Evolutionary conservation across 2,329 filamentous ascomycete genomes (phyloP), one percentile per base, ranked within the genome.

Genomic region (Pseudogymnoascus sp.): DNA sequence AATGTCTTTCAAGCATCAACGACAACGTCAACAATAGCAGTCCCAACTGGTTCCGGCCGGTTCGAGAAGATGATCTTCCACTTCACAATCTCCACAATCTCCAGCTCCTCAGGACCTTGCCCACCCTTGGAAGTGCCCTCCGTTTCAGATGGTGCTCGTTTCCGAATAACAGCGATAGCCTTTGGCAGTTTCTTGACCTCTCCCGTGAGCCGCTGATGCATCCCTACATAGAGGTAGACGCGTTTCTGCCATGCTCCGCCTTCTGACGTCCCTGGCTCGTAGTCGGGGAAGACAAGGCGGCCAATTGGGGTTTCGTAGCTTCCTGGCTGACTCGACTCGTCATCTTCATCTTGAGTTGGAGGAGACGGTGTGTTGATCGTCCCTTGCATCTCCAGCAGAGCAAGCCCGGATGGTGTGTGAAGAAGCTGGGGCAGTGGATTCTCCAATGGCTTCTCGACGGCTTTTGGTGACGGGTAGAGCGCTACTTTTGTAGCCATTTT

Each of bases 341-440:
- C 63, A 21, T 73, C 68, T n/a, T 70, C 66, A 23, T 68, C 33
- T 34, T 60, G 62, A n/a, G 64, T 67, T 28, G 71, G 65, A 18
- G 45, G 45, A 2, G 74, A 64, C 6, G 90, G 85, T 1, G 91
- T 77, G 72, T 95, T 92, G 74, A 99, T 86, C 12, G 84, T 90
- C 63, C 92, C 94, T 77, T 99, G 94, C 12, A 99, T 82, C 75
- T 97, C 94, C 61, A 99, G 78, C 48, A 99, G 79, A 15, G 92
- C 92, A 38, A 96, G 82, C 57, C 94, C 94, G 0, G 88, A 85
- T 0, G 94, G 94, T 0, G 92, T 96, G 67, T 92, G 89, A 13
- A 97, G 82, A 63, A 96, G 79, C n/a, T 81, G 73, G 1, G 94
- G 94, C 3, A 97, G 82, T 3, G 89, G 85, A 66, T 71, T 71